phyloP scores from a whole-genome alignment of 331 rosid species.

The Phaseolus coccineus region DNA sequence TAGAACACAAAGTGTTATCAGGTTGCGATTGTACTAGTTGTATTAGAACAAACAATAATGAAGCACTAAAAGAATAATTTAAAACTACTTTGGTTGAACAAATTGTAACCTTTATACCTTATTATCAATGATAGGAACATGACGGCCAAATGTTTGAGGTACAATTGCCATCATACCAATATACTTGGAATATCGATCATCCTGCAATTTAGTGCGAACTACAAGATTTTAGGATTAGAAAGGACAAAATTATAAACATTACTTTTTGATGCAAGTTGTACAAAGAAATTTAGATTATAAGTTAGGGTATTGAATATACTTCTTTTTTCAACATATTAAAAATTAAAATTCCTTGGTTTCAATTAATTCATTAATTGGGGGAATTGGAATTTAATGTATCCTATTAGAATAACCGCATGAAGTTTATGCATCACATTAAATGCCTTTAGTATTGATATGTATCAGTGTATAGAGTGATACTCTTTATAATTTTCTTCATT shows the following conservation, averaged over 20 bases:
- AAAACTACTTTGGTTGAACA: conserved; percentile 16
- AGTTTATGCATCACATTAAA: not conserved
- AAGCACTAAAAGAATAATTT: conserved; percentile 21
- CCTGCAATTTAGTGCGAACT: conserved; percentile 59
- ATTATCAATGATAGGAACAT: conserved; percentile 88
- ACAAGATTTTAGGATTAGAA: conserved; percentile 16
- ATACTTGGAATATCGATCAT: conserved; percentile 84
- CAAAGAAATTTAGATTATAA: not conserved
- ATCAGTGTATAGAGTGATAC: too few relatives aligned
- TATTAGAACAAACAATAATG: not conserved
- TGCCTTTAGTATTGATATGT: not conserved
- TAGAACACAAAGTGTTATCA: not conserved
- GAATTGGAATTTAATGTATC: not conserved
- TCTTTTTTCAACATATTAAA: not conserved
- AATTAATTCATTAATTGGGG: not conserved
- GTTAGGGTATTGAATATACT: not conserved
- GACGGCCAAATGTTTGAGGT: conserved; percentile 94
- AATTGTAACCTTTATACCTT: conserved; percentile 59
- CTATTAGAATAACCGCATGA: not conserved
- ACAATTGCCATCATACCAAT: conserved; percentile 93
- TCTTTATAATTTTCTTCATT: too few relatives aligned
- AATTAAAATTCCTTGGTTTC: not conserved
- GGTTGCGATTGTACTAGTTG: too few relatives aligned
- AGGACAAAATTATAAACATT: not conserved
- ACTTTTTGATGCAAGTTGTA: not conserved